Conservation (phyloP, 345 rosid genomes). For the Eucalyptus guilfoylei region DNA sequence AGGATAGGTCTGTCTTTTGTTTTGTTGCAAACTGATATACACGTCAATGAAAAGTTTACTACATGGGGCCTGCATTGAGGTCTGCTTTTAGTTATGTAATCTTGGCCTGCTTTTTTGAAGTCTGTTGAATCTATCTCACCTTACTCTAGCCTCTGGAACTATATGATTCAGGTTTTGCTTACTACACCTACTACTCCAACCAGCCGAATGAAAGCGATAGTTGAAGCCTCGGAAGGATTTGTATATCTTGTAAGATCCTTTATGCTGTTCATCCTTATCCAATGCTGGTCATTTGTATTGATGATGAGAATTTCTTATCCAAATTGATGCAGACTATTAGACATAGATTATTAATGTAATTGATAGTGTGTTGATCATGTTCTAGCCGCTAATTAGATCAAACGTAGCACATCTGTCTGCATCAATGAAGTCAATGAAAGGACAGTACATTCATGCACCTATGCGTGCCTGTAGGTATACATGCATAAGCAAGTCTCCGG, state of each 20-base stretch:
- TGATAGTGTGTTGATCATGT: neutral
- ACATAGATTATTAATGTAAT: neutral
- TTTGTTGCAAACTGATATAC: neutral
- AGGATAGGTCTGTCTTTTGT: neutral
- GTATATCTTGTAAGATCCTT: conserved; percentile 71
- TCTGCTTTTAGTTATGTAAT: neutral
- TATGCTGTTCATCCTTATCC: neutral
- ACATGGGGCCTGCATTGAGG: neutral
- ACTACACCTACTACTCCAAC: conserved; percentile 94
- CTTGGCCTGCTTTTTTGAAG: neutral
- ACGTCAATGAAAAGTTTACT: neutral
- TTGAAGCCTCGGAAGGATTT: conserved; percentile 87
- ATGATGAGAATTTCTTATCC: neutral
- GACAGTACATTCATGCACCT: neutral
- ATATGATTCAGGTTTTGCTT: conserved; percentile 55
- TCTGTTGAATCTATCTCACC: neutral
- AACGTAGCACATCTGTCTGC: neutral
- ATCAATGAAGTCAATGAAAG: neutral
- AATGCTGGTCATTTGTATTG: neutral
- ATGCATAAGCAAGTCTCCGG: neutral
- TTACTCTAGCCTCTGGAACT: neutral
- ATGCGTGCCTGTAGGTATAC: neutral
- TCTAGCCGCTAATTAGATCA: neutral
- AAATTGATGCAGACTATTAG: neutral
- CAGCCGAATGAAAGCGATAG: conserved; percentile 82